phyloP scores from a whole-genome alignment of 2,329 filamentous ascomycete genomes.

The Hypoxylon sp. region DNA sequence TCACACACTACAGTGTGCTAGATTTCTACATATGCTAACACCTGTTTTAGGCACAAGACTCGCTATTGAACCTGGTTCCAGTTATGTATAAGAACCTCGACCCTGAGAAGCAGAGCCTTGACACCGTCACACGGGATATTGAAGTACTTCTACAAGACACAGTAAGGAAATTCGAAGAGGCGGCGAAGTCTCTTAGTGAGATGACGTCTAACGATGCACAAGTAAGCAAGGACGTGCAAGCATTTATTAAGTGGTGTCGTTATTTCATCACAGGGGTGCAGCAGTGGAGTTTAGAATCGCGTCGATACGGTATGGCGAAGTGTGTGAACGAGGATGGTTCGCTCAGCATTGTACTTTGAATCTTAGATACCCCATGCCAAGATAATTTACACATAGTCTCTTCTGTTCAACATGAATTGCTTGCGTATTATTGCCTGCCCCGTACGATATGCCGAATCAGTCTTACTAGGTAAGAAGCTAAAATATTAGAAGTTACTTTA shows the following conservation, averaged over 20 bases:
- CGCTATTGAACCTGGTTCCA: slow-evolving; percentile 48
- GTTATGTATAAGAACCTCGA: slow-evolving; percentile 49
- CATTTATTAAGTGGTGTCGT: slow-evolving; percentile 50
- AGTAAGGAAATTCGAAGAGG: slow-evolving; percentile 46
- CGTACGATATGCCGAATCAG: neutral
- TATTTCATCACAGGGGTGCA: slow-evolving; percentile 51
- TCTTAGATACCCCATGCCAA: neutral
- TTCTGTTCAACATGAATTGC: neutral
- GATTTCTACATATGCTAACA: slow-evolving; percentile 19
- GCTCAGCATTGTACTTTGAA: slow-evolving; percentile 46
- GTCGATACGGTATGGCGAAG: slow-evolving; percentile 50
- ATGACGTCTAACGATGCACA: slow-evolving; percentile 37
- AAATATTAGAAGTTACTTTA: neutral
- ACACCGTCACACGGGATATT: slow-evolving; percentile 41
- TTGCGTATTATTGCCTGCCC: neutral
- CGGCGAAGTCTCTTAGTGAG: slow-evolving; percentile 38
- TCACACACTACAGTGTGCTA: neutral
- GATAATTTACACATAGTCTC: neutral
- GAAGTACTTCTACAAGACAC: slow-evolving; percentile 39
- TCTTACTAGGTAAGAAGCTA: neutral
- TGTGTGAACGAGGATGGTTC: slow-evolving; percentile 48
- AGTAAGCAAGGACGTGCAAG: slow-evolving; percentile 43
- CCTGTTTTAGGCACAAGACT: slow-evolving; percentile 44
- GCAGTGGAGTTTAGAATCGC: slow-evolving; percentile 51
- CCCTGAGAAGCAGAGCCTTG: slow-evolving; percentile 38